Base-by-base conservation (phyloP, 1,139 yeast species). In the Magnusiomyces fungicola region DNA sequence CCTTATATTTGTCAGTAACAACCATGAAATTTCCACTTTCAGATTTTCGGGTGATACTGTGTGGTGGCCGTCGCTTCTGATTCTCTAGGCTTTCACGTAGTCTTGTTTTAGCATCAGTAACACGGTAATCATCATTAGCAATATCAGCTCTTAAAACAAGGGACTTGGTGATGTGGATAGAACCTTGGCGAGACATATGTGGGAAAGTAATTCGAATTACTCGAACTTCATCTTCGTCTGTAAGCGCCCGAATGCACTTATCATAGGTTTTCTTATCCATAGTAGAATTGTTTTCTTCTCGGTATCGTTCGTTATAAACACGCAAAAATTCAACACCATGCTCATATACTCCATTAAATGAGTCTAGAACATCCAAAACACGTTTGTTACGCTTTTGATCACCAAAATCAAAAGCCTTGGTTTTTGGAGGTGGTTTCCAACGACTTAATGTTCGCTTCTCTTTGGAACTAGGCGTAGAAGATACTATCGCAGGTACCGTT, bases 221-320 rank as follows among this genome's bases (percentile, higher is more conserved):
- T 30, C 53, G 24, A 2, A 67, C 25, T 38, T 62, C 60, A 2
- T 59, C 56, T 27, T 61, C 61, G 1, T 51, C 49, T 1, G 58
- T 54, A 39, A 69, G 53, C 1, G 59, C 53, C 2, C 54, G 44
- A 3, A 65, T 50, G 41, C 59, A 65, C 10, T 61, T 58, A 7
- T 46, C 48, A 33, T 62, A 56, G 0, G 74, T 70, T 49, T 61
- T 65, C 22, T 63, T 57, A 46, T 70, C 73, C 43, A 68, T 57
- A 3, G 49, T 51, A 33, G 63, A 62, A 0, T 62, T 62, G 19
- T 55, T 50, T 3, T 50, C 47, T 24, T 50, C 51, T 3, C 56
- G 45, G 22, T 57, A 48, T 43, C 55, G 58, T 9, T 56, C 59
- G 41, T 61, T 57, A 4, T 67, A 46, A 7, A 54, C 57, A 12